phyloP scores from a whole-genome alignment of 371 early-diverging fungal genomes.

The Rhizomucor pusillus region DNA sequence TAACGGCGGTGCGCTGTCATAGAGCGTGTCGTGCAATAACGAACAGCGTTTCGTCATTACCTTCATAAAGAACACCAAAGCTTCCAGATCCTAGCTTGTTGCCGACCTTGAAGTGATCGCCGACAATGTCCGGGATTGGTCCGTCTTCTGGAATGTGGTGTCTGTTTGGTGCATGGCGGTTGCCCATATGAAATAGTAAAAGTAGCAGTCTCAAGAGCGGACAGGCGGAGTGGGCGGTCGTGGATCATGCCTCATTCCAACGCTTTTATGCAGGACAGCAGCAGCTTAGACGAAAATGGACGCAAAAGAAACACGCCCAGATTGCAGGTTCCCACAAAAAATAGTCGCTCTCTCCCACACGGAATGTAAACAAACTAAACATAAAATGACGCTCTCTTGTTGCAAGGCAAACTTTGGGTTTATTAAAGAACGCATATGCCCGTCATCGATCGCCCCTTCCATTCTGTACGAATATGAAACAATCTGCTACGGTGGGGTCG shows the following conservation, averaged over 20 bases:
- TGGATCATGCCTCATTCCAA: not conserved
- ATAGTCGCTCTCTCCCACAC: too few species aligned
- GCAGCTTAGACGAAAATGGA: not conserved
- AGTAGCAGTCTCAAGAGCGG: not conserved
- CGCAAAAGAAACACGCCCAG: too few species aligned
- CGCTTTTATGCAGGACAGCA: not conserved
- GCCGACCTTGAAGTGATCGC: conserved; percentile 6
- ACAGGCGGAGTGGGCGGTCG: not conserved
- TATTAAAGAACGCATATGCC: too few species aligned
- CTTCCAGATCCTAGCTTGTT: conserved; percentile 12
- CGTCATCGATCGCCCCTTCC: too few species aligned
- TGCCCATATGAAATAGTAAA: not conserved
- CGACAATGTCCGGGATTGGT: conserved; percentile 10
- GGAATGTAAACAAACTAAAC: too few species aligned
- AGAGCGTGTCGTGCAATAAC: not conserved
- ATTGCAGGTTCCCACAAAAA: too few species aligned
- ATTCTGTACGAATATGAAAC: too few species aligned
- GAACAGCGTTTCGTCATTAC: conserved; percentile 1
- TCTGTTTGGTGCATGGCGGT: not conserved
- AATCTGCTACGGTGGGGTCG: too few species aligned
- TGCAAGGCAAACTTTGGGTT: too few species aligned
- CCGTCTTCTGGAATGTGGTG: not conserved
- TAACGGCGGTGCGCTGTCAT: not conserved
- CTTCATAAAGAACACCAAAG: conserved; percentile 20
- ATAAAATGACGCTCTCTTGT: too few species aligned